Conservation (phyloP, 805 yeast genomes). For the Vanderwaltozyma tropicalis region DNA sequence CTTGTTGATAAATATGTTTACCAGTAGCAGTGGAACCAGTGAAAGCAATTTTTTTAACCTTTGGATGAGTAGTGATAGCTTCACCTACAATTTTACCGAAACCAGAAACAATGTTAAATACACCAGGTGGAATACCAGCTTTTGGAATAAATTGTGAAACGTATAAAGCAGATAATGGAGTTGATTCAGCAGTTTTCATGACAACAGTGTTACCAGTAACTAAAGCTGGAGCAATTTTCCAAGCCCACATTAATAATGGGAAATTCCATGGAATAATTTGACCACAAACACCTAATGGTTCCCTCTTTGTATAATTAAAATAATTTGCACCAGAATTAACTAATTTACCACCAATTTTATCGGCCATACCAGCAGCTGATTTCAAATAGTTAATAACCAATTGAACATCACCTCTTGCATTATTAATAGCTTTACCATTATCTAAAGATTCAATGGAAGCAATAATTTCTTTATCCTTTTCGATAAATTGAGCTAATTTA, state of each 20-base stretch:
- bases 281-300: conserved; percentile 84
- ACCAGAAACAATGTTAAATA: conserved; percentile 69
- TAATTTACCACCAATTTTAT: conserved; percentile 50
- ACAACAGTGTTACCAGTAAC: conserved; percentile 81
- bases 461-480: conserved; percentile 58
- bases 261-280: conserved; percentile 91
- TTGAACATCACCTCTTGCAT: conserved; percentile 68
- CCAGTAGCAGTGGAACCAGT: conserved; percentile 86
- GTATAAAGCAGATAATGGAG: conserved; percentile 72
- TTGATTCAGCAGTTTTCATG: conserved; percentile 79
- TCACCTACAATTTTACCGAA: conserved; percentile 70
- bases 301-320: conserved; percentile 58
- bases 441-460: conserved; percentile 82
- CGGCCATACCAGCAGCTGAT: conserved; percentile 79
- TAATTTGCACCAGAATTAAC: conserved; percentile 54
- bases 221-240: conserved; percentile 81
- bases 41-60: conserved; percentile 70
- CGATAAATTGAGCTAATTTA: conserved; percentile 73
- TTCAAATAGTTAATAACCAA: conserved; percentile 62
- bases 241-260: conserved; percentile 79
- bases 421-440: conserved; percentile 74
- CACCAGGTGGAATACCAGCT: conserved; percentile 80
- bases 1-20: conserved; percentile 58
- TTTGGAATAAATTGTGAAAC: conserved; percentile 53
- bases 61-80: conserved; percentile 56